Base-by-base conservation (phyloP, 2,329 filamentous ascomycete species). In the Verticillium isaacii region DNA sequence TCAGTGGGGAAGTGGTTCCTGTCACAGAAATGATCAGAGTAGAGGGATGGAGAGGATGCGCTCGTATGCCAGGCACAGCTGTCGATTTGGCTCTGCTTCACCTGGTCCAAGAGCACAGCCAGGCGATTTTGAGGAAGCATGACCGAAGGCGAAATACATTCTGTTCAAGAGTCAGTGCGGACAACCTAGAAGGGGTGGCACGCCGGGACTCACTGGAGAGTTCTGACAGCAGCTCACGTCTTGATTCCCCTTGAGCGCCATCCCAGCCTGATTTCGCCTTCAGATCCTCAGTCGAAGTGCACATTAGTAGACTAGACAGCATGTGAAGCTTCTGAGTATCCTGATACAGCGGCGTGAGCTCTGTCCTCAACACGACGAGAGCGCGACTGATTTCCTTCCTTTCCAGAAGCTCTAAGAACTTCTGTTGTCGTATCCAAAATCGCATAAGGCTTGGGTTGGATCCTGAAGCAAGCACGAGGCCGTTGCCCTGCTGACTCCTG, bases 41-140 rank as follows among this genome's bases (percentile, higher is more conserved):
- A 98, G 34, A 99, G 80, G 4, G 93, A 97, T 1, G 93, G 93
- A 1, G 91, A 85, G 3, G 82, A 77, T 2, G 87, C 82, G 3
- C 88, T 92, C 60, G 96, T 97, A 77, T 99, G 95, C 74, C 93
- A 98, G 45, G 93, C 78, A 72, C 95, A 99, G 34, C 85, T 86
- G 59, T 88, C 85, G 62, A 97, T 91, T 77, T 97, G 94, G 65
- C 83, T 86, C 64, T 89, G 84, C 72, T 97, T 97, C 41, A 97
- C 88, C 66, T 96, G 88, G 62, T 93, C 84, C 59, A 99, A 79
- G 17, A 99, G 80, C 37, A 88, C 84, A 1, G 92, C 92, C 55
- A 99, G 81, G 7, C 95, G 89, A 73, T 95, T 91, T 71, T 97
- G 92, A 1, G 95, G 95, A 60, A 99, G 90, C 93, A 99, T 98